A percentile compares a stretch with the other conserved stretches of the same genome.
These are phyloP conservation scores for Epicoccum sorghinum DNA, from an alignment of 2,329 filamentous ascomycete genomes.

Conservation along the genomic window DNA sequence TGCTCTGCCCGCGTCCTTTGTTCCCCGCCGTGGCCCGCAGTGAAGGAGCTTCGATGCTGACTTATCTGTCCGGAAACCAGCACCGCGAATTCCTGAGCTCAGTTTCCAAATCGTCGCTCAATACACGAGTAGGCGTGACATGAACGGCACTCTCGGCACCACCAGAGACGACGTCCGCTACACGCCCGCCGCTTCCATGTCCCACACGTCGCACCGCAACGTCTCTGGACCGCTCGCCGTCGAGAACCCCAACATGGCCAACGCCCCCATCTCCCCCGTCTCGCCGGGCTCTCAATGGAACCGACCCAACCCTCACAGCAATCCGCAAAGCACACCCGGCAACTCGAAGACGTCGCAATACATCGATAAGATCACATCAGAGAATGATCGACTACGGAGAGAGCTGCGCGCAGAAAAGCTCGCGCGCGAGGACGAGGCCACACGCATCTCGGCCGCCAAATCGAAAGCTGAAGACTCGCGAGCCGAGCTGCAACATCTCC, in stretches of 20 bases:
- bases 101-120: constrained; percentile 19
- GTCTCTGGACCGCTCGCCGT: constrained; percentile 40
- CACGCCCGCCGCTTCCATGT: constrained; percentile 30
- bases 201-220: constrained; percentile 39
- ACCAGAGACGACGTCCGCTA: constrained; percentile 27
- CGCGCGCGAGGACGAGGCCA: constrained; percentile 71
- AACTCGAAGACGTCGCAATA: constrained; percentile 47
- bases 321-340: constrained; percentile 30
- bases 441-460: constrained; percentile 69
- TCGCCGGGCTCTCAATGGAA: constrained; percentile 29
- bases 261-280: constrained; percentile 26
- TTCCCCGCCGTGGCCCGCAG: neutral
- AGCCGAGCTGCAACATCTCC: constrained; percentile 71
- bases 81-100: constrained; percentile 30
- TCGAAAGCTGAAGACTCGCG: constrained; percentile 73
- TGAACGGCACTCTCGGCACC: constrained; percentile 32
- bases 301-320: constrained; percentile 36
- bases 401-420: constrained; percentile 59
- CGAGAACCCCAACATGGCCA: constrained; percentile 33
- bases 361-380: constrained; percentile 80
- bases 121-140: constrained; percentile 38
- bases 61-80: constrained; percentile 15
- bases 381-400: constrained; percentile 78
- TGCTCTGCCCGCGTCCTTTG: constrained; percentile 9
- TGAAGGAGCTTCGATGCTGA: constrained; percentile 29